phyloP scores from a whole-genome alignment of 352 stramenopile species.

The Pythium volutum region DNA sequence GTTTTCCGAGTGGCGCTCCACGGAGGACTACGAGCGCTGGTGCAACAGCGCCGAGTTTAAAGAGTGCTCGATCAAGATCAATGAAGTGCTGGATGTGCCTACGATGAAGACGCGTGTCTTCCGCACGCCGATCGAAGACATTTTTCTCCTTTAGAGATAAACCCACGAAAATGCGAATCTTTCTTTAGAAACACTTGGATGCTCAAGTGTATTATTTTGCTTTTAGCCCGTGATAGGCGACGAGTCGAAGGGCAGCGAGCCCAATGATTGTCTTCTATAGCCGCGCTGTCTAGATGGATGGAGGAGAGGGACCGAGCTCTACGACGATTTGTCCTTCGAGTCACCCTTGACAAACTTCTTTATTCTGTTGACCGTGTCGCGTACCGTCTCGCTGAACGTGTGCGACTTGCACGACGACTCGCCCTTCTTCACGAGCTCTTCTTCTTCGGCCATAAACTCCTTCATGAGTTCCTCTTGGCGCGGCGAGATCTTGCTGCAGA shows the following conservation, averaged over 20 bases:
- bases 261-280: not conserved
- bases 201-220: not conserved
- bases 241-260: no score
- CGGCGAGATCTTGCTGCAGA: conserved; percentile 78
- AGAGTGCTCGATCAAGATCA: conserved; percentile 75
- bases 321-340: conserved; percentile 8
- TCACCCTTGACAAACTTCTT: conserved; percentile 86
- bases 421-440: conserved; percentile 60
- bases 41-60: conserved; percentile 74
- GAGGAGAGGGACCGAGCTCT: not conserved
- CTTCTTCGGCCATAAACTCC: conserved; percentile 92
- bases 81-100: conserved; percentile 80
- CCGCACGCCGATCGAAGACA: conserved; percentile 71
- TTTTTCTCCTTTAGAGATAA: conserved; percentile 67
- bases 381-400: conserved; percentile 76
- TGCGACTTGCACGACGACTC: conserved; percentile 80
- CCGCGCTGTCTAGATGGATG: not conserved
- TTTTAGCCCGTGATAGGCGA: no score
- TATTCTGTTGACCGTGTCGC: conserved; percentile 85
- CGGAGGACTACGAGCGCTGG: conserved; percentile 81
- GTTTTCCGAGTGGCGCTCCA: conserved; percentile 85
- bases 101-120: conserved; percentile 82
- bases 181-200: not conserved
- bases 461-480: conserved; percentile 95
- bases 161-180: not conserved